Base-by-base conservation (phyloP, 192 early-diverging fungal species). In the Backusella tuberculispora region DNA sequence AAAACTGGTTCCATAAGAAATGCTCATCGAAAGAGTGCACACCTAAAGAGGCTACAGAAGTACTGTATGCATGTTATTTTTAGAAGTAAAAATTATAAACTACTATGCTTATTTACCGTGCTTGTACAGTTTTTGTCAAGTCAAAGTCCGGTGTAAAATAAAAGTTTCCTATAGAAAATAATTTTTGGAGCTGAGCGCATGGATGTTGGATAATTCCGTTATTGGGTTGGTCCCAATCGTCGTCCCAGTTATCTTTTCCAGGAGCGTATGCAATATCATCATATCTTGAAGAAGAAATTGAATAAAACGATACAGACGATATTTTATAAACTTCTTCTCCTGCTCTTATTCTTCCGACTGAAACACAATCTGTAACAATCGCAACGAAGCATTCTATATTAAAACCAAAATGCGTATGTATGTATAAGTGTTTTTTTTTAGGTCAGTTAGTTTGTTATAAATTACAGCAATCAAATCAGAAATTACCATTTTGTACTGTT, bases 1-100 rank as follows among this genome's bases (percentile, higher is more conserved):
- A 85, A 80, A 88, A 91, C 50, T 80, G 85, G 80, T 99, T 99
- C 98, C 98, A 99, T 34, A 98, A 85, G 78, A 95, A 99, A 72
- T 90, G 83, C 2, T 87, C 82, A 73, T 95, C 91, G 74, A 83
- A 88, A 17, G 79, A 68, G 53, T 84, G 77, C 75, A 85, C 74
- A 63, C 92, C 89, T 3, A 88, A 84, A 5, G 85, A 80, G 38
- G 76, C 76, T 10, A 79, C 79, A 8, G 81, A 72, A 6, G 85
- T 83, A 70, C 87, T 84, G 38, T 66, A 72, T 26, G 26, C 2
- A 60, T 13, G 53, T 60, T 60, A 60, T 26, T 60, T 24, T 34
- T 24, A 68, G 69, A 65, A 46, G 24, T 19, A 43, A 6, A 6
- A 12, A 24, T 47, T 24, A 38, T 80, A n/a, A 3, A 68, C 15